phyloP scores from a whole-genome alignment of 805 yeast genomes.

The Barnettozyma salicaria region DNA sequence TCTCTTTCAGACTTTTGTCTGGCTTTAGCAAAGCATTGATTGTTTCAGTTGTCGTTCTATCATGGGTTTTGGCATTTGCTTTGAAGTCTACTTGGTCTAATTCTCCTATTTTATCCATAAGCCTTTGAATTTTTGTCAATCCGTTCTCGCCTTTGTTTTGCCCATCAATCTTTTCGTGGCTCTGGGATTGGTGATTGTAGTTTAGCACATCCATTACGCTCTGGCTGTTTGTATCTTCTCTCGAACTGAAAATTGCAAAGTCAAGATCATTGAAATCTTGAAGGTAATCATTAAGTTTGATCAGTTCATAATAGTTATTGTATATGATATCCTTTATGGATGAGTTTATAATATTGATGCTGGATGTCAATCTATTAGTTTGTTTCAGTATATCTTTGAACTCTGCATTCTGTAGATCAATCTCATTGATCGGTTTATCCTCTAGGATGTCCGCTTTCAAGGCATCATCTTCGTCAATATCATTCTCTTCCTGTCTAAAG shows the following conservation, averaged over 20 bases:
- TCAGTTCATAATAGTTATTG: constrained; percentile 69
- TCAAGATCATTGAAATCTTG: constrained; percentile 29
- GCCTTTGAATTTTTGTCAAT: constrained; percentile 11
- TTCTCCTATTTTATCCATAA: constrained; percentile 22
- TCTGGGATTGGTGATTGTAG: not conserved
- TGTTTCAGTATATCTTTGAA: constrained; percentile 30
- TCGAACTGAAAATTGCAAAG: constrained; percentile 7
- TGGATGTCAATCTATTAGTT: constrained; percentile 38
- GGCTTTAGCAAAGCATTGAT: constrained; percentile 2
- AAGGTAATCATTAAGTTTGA: constrained; percentile 57
- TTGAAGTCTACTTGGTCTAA: constrained; percentile 13
- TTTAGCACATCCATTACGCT: constrained; percentile 15
- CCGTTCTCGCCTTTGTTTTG: constrained; percentile 6
- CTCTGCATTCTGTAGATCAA: constrained; percentile 24
- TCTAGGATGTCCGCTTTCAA: constrained; percentile 26
- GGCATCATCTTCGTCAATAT: constrained; percentile 21
- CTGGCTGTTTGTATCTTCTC: constrained; percentile 4
- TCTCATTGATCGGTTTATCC: constrained; percentile 20
- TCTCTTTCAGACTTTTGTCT: not conserved
- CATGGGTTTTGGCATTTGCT: constrained; percentile 2
- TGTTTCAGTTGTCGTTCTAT: not conserved
- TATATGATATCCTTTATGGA: constrained; percentile 66
- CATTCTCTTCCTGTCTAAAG: constrained; percentile 2
- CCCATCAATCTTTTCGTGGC: not conserved
- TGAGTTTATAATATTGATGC: constrained; percentile 47